Evolutionary conservation across 1,284 basidiomycete genomes (phyloP), one percentile per base, ranked within the genome.

Genomic region (Trichosporon asahii): DNA sequence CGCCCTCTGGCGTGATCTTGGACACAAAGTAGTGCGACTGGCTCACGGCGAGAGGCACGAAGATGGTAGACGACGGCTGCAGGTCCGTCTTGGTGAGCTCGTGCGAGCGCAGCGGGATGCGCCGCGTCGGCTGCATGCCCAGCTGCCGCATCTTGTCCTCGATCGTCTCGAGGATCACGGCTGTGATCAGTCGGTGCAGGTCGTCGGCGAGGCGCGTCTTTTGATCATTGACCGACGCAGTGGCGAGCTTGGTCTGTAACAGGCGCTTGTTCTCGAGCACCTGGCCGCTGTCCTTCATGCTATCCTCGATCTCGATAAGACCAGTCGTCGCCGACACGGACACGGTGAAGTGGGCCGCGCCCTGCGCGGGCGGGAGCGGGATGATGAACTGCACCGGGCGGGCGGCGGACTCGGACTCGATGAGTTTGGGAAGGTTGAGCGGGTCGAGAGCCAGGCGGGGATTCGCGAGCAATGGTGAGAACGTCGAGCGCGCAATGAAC

Each of bases 61-160:
- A 82, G 15, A 81, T 73, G 3, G 79, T 77, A 0, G 81, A 74
- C 7, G 76, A 74, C 1, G 78, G 76, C 57, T 78, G 77, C 1
- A 82, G 67, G 33, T 81, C 78, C 31, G 76, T 76, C 71, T 78
- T 79, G 18, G 75, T 69, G n/a, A 81, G 70, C 61, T 81, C 81
- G 76, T 78, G 75, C 1, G 76, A 73, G 14, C 77, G 75, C 9
- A 82, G 69, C 2, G 78, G 72, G 7, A 81, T 65, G n/a, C 78
- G 72, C 2, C 81, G 76, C 4, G 73, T 67, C 3, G 81, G 81
- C 15, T 70, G 44, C 70, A 77, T 77, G 2, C 81, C 81, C 6
- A 81, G 69, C 35, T 78, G 77, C 5, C 77, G 68, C 72, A 81
- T 76, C 40, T 82, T 80, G 66, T 70, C 71, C 65, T 81, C 79